Percentiles rank a stretch among this genome's conserved stretches.
These are phyloP conservation scores for Vitis rupestris DNA, from an alignment of 164 flowering plant genomes.

Conservation along the genomic window DNA sequence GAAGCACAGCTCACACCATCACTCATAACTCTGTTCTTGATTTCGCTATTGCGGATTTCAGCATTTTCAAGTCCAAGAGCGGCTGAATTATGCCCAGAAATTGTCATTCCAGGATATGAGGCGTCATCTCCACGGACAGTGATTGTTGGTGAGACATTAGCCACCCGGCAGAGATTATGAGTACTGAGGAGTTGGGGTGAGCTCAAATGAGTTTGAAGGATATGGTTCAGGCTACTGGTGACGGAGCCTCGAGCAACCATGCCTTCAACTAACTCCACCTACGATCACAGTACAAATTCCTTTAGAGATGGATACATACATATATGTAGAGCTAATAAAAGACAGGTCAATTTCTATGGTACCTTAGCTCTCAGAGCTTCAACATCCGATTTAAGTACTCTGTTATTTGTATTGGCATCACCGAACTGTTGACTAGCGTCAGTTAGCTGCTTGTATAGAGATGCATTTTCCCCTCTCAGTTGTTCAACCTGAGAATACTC, in stretches of 20 bases:
- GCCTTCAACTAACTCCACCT: constrained; percentile 78
- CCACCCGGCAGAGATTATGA: constrained; percentile 19
- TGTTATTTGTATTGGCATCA: constrained; percentile 56
- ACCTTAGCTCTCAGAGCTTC: constrained; percentile 86
- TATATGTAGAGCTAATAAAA: too few relatives aligned
- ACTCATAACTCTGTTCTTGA: constrained; percentile 21
- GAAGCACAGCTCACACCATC: constrained; percentile 48
- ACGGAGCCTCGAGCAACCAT: constrained; percentile 58
- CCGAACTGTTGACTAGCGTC: constrained; percentile 56
- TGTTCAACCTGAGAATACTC: constrained; percentile 52
- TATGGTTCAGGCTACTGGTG: constrained; percentile 51
- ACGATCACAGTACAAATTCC: neutral
- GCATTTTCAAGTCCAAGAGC: constrained; percentile 24
- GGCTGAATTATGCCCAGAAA: constrained; percentile 26
- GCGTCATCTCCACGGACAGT: constrained; percentile 33
- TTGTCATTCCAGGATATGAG: constrained; percentile 22
- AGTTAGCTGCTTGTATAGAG: constrained; percentile 59
- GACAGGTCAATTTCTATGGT: neutral
- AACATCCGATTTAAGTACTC: constrained; percentile 75
- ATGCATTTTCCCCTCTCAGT: constrained; percentile 51
- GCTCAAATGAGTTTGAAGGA: constrained; percentile 42
- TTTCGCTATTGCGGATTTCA: constrained; percentile 12
- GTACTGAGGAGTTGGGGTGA: constrained; percentile 26
- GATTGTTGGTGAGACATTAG: constrained; percentile 40
- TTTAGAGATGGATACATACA: neutral